These are phyloP conservation scores for Cercophora newfieldiana DNA, from an alignment of 495 filamentous ascomycete species.

Conservation along the genomic window DNA sequence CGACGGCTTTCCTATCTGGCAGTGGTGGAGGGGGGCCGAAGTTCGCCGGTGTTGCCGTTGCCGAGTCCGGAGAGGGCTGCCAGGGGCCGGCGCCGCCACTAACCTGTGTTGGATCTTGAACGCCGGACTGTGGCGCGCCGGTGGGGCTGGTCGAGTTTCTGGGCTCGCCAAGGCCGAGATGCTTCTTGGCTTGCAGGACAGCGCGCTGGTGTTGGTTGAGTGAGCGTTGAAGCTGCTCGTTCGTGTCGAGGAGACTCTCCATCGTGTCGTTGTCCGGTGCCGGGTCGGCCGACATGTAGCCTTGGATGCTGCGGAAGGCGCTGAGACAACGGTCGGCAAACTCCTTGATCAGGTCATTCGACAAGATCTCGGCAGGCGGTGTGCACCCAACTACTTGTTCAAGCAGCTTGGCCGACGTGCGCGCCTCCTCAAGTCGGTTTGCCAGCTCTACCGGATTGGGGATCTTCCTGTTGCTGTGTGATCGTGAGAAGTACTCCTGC, in stretches of 20 bases:
- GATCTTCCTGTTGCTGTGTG: slow-evolving; percentile 50
- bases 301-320: slow-evolving; percentile 75
- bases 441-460: slow-evolving; percentile 80
- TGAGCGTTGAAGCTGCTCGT: slow-evolving; percentile 79
- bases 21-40: slow-evolving; percentile 22
- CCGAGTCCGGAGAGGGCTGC: slow-evolving; percentile 1
- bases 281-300: slow-evolving; percentile 78
- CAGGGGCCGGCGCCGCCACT: background rate
- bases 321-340: slow-evolving; percentile 84
- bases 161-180: slow-evolving; percentile 31
- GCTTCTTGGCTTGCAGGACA: slow-evolving; percentile 69
- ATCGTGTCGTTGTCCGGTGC: slow-evolving; percentile 89
- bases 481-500: slow-evolving; percentile 45
- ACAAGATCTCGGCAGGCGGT: slow-evolving; percentile 68
- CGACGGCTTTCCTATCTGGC: slow-evolving; percentile 23
- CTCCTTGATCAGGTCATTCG: slow-evolving; percentile 86
- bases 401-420: slow-evolving; percentile 85
- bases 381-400: slow-evolving; percentile 86
- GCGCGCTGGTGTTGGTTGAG: slow-evolving; percentile 79
- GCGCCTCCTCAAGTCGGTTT: slow-evolving; percentile 82
- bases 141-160: slow-evolving; percentile 22
- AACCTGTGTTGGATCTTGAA: background rate
- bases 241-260: slow-evolving; percentile 88
- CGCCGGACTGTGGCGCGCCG: slow-evolving; percentile 14
- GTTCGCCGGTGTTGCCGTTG: background rate